These are phyloP conservation scores for Daldinia childiae DNA, from an alignment of 495 filamentous ascomycete genomes.

Conservation along the genomic window DNA sequence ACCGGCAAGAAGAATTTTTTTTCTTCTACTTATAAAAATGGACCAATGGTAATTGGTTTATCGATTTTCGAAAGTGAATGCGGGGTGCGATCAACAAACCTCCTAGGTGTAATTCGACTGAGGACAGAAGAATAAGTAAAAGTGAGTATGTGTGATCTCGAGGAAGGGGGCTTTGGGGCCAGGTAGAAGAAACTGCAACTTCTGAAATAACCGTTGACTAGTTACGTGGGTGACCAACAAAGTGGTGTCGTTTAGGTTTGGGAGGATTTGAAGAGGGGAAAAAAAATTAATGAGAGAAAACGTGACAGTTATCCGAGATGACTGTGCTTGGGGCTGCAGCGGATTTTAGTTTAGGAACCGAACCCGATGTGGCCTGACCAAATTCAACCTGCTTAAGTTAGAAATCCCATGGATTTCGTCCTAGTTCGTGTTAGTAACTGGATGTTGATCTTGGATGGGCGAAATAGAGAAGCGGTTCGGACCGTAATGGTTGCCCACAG, in stretches of 20 bases:
- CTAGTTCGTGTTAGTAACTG: conserved; percentile 29
- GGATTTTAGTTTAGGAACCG: conserved; percentile 39
- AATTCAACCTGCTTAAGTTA: conserved; percentile 29
- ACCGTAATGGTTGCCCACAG: conserved; percentile 30
- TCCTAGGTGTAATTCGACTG: conserved; percentile 15
- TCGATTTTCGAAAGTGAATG: conserved; percentile 33
- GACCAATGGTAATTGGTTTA: conserved; percentile 38
- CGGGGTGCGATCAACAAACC: conserved; percentile 44
- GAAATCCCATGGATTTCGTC: conserved; percentile 27
- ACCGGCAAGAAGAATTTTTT: conserved; percentile 37
- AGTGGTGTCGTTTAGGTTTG: conserved; percentile 28
- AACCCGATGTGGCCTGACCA: conserved; percentile 42
- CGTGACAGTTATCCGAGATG: conserved; percentile 41
- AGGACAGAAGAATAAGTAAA: background rate
- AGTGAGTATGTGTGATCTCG: background rate
- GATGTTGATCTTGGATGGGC: conserved; percentile 13
- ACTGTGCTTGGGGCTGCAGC: conserved; percentile 39
- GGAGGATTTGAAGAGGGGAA: conserved; percentile 23
- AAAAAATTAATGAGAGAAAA: conserved; percentile 38
- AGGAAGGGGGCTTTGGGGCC: background rate
- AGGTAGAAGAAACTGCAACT: conserved; percentile 19
- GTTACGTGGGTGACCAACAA: conserved; percentile 7
- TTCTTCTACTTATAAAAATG: conserved; percentile 29
- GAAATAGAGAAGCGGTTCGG: conserved; percentile 34
- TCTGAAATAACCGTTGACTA: conserved; percentile 23